Conservation (phyloP, 495 filamentous ascomycete genomes). For the Aeminium ludgeri region DNA sequence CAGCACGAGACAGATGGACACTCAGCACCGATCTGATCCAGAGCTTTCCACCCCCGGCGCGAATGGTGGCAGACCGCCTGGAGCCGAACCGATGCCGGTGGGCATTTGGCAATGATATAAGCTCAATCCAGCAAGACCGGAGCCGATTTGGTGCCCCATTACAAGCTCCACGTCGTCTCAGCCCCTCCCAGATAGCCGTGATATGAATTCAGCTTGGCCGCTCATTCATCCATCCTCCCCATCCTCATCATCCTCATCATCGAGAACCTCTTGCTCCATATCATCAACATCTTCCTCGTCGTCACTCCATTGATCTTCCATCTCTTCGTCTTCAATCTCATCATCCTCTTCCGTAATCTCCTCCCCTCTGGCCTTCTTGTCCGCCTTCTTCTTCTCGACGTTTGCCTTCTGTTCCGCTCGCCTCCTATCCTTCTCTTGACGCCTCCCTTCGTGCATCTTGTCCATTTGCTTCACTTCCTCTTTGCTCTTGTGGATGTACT, state of each 20-base stretch:
- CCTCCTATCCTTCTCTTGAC: constrained; percentile 64
- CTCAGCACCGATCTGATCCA: no score
- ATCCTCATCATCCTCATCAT: constrained; percentile 6
- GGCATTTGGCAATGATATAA: no score
- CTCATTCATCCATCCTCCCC: neutral
- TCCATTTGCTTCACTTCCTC: constrained; percentile 63
- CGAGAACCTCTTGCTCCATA: constrained; percentile 3
- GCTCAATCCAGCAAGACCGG: no score
- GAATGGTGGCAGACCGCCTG: no score
- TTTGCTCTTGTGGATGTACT: constrained; percentile 68
- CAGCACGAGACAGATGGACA: no score
- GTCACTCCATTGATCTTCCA: constrained; percentile 41
- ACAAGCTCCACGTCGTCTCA: no score
- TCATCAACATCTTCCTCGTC: constrained; percentile 29
- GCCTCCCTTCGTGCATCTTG: constrained; percentile 57
- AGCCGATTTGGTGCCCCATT: no score
- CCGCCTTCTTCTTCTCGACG: constrained; percentile 62
- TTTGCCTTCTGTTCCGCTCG: constrained; percentile 73
- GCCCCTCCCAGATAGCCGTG: no score
- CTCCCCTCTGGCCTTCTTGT: constrained; percentile 32
- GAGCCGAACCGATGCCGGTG: no score
- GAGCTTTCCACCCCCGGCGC: no score
- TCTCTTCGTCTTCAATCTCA: constrained; percentile 35
- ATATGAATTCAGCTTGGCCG: no score
- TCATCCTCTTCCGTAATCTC: constrained; percentile 39